Percentiles rank a stretch among this genome's conserved stretches.
Evolutionary conservation across 192 early-diverging fungal genomes (phyloP).

Genomic region (Linnemannia schmuckeri): DNA sequence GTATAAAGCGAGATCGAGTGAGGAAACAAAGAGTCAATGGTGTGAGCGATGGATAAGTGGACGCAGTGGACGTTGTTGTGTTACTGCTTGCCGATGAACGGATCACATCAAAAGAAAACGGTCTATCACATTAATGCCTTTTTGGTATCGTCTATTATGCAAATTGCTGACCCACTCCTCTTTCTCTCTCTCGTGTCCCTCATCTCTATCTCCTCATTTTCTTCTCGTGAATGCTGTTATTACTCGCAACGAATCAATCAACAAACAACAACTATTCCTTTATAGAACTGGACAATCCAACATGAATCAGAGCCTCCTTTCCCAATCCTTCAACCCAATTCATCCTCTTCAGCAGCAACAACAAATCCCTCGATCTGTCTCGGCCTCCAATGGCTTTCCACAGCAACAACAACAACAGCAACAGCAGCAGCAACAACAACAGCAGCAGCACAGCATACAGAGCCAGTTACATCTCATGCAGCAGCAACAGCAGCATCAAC

Average conservation of each 20-base stretch:
- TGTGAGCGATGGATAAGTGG: not conserved
- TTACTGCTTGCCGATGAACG: slow-evolving; percentile 3
- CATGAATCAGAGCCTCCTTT: slow-evolving; percentile 21
- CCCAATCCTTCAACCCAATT: slow-evolving; percentile 30
- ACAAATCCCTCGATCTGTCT: slow-evolving; percentile 17
- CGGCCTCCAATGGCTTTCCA: not conserved
- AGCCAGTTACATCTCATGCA: slow-evolving; percentile 27
- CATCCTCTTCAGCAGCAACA: slow-evolving; percentile 46
- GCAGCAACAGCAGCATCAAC: slow-evolving; percentile 31
- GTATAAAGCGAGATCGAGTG: not conserved
- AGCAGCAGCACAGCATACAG: slow-evolving; percentile 31
- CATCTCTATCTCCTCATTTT: not conserved
- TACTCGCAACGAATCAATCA: not conserved
- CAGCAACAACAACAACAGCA: slow-evolving; percentile 25
- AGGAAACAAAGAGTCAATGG: not conserved
- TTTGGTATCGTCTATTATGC: not conserved
- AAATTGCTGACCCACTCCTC: slow-evolving; percentile 1
- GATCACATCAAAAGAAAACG: too few relatives aligned
- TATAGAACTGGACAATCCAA: slow-evolving; percentile 24
- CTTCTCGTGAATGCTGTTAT: not conserved
- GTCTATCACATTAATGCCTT: not conserved
- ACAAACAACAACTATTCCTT: not conserved
- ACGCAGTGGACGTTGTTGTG: not conserved
- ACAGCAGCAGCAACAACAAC: slow-evolving; percentile 38
- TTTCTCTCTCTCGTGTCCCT: not conserved